A percentile compares a stretch with the other conserved stretches of the same genome.
Conservation (phyloP, 2,329 filamentous ascomycete genomes). For the Pseudogymnoascus sp. region DNA sequence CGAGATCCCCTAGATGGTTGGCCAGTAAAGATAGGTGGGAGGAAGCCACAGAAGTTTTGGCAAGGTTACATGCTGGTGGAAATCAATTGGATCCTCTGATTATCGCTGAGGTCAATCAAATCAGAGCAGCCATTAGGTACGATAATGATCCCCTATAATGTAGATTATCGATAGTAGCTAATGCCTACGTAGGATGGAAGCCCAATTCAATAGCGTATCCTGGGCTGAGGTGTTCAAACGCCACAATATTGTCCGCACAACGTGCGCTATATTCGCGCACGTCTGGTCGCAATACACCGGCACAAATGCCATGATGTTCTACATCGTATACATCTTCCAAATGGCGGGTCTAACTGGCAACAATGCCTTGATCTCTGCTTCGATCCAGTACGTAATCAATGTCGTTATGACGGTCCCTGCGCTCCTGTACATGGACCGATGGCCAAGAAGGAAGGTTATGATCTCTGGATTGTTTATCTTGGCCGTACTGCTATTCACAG, state of each 20-base stretch:
- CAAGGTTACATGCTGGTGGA: constrained; percentile 47
- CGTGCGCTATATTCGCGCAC: constrained; percentile 9
- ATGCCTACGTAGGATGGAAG: neutral
- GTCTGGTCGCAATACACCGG: constrained; percentile 20
- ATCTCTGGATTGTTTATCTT: constrained; percentile 6
- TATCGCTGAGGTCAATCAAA: constrained; percentile 48
- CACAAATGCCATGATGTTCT: constrained; percentile 27
- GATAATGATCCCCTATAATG: neutral
- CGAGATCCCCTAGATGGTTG: constrained; percentile 43
- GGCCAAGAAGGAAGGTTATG: constrained; percentile 1
- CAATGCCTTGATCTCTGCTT: constrained; percentile 25
- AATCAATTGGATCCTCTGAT: constrained; percentile 46
- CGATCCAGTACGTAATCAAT: constrained; percentile 17
- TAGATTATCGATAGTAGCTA: neutral
- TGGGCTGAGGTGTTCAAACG: neutral
- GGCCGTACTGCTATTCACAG: neutral
- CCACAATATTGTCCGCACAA: neutral
- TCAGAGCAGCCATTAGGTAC: constrained; percentile 20
- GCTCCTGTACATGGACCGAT: constrained; percentile 7
- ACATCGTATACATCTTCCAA: constrained; percentile 31
- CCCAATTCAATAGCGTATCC: neutral
- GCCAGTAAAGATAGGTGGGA: constrained; percentile 40
- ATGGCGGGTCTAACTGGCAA: constrained; percentile 31
- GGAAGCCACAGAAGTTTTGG: constrained; percentile 39
- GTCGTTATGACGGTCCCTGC: constrained; percentile 10